phyloP scores from a whole-genome alignment of 257 asterid genomes.

The Striga asiatica region DNA sequence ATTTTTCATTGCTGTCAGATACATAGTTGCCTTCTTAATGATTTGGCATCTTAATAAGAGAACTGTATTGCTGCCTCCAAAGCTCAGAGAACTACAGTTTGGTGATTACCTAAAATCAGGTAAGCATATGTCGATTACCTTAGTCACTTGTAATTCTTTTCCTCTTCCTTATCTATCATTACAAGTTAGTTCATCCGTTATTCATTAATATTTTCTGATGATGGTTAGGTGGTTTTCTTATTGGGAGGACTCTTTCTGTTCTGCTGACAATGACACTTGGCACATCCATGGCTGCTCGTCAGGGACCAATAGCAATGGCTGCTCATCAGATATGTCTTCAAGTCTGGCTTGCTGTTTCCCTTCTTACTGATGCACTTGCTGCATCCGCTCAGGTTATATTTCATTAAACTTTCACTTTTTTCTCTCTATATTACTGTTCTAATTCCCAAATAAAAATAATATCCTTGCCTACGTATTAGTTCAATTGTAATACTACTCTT shows the following conservation, averaged over 20 bases:
- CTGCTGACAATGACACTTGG: conserved; percentile 77
- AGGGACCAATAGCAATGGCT: conserved; percentile 90
- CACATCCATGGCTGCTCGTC: conserved; percentile 98
- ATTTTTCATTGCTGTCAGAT: conserved; percentile 35
- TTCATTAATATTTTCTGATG: neutral
- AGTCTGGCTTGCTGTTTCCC: conserved; percentile 93
- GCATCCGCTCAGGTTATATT: conserved; percentile 74
- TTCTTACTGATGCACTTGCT: conserved; percentile 88
- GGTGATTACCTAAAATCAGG: conserved; percentile 86
- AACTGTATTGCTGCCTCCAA: conserved; percentile 71
- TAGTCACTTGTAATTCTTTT: too few relatives aligned
- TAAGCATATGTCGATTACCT: too few relatives aligned
- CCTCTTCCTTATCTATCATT: too few relatives aligned
- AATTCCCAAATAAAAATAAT: neutral
- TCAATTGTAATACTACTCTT: too few relatives aligned
- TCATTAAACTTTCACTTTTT: neutral
- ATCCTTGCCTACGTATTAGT: too few relatives aligned
- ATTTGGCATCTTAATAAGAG: conserved; percentile 56
- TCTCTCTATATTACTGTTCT: neutral
- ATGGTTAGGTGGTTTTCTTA: conserved; percentile 72
- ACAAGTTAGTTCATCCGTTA: neutral
- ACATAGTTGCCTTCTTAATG: conserved; percentile 63
- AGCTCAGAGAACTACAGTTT: conserved; percentile 64
- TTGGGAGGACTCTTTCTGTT: conserved; percentile 90
- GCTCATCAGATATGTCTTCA: conserved; percentile 93